These are phyloP conservation scores for Lentithecium fluviatile DNA, from an alignment of 495 filamentous ascomycete species.

Conservation along the genomic window DNA sequence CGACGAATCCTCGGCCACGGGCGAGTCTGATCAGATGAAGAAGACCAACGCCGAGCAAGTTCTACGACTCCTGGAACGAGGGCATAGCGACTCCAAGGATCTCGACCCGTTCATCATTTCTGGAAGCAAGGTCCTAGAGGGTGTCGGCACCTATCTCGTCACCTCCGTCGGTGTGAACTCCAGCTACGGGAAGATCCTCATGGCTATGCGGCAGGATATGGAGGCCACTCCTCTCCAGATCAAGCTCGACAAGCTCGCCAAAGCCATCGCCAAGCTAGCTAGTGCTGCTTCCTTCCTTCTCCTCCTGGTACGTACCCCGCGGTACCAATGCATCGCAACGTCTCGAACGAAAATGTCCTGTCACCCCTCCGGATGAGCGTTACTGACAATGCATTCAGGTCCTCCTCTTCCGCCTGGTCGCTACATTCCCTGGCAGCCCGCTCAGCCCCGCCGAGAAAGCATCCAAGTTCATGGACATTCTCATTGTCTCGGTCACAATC, in stretches of 20 bases:
- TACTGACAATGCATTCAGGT: no score
- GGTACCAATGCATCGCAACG: no score
- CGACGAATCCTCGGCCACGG: slow-evolving; percentile 68
- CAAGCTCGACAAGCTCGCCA: slow-evolving; percentile 86
- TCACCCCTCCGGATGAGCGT: no score
- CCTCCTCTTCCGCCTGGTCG: slow-evolving; percentile 85
- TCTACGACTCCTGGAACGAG: slow-evolving; percentile 67
- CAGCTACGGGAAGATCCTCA: slow-evolving; percentile 87
- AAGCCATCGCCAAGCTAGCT: slow-evolving; percentile 92
- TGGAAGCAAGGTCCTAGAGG: slow-evolving; percentile 87
- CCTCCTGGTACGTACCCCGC: no score
- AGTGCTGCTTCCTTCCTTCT: slow-evolving; percentile 77
- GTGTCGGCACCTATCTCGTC: slow-evolving; percentile 71
- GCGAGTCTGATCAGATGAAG: slow-evolving; percentile 67
- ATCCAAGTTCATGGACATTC: slow-evolving; percentile 83
- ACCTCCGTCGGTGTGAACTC: slow-evolving; percentile 85
- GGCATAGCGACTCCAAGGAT: slow-evolving; percentile 69
- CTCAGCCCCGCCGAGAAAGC: slow-evolving; percentile 69
- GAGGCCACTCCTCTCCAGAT: slow-evolving; percentile 93
- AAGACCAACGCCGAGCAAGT: slow-evolving; percentile 76
- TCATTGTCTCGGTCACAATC: slow-evolving; percentile 91
- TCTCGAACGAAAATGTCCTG: no score
- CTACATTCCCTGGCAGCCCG: slow-evolving; percentile 58
- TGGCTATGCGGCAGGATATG: slow-evolving; percentile 84
- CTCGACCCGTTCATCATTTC: slow-evolving; percentile 94